phyloP scores from a whole-genome alignment of 768 basidiomycete species.

The Leccinum barrowsii region DNA sequence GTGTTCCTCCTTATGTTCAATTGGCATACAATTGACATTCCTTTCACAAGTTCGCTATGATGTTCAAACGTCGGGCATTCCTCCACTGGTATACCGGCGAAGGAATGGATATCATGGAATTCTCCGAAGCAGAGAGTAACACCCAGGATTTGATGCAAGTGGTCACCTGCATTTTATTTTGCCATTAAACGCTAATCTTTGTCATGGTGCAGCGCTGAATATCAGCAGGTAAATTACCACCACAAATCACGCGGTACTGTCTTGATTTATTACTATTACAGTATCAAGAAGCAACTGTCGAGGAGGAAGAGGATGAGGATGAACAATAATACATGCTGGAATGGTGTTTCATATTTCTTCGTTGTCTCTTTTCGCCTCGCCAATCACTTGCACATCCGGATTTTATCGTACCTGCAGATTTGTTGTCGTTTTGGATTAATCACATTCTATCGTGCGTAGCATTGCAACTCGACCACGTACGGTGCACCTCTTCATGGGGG shows the following conservation, averaged over 20 bases:
- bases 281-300: conserved; percentile 58
- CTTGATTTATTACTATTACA: conserved; percentile 21
- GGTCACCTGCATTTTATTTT: not conserved
- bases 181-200: conserved; percentile 4
- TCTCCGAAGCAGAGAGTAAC: conserved; percentile 86
- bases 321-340: conserved; percentile 28
- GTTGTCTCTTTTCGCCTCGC: not conserved
- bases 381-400: conserved; percentile 3
- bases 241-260: not conserved
- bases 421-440: conserved; percentile 16
- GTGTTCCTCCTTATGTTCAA: conserved; percentile 9
- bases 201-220: conserved; percentile 64
- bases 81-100: conserved; percentile 90
- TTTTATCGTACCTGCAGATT: conserved; percentile 14
- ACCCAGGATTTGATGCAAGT: conserved; percentile 75
- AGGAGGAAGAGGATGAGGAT: conserved; percentile 36
- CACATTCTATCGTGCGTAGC: not conserved
- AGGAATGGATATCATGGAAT: conserved; percentile 84
- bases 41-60: conserved; percentile 56
- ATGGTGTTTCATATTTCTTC: not conserved
- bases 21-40: conserved; percentile 1
- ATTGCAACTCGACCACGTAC: not conserved
- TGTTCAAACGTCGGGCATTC: conserved; percentile 86
- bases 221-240: conserved; percentile 62
- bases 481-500: not conserved